These are phyloP conservation scores for Camellia japonica DNA, from an alignment of 148 eudicot species.

Conservation along the genomic window DNA sequence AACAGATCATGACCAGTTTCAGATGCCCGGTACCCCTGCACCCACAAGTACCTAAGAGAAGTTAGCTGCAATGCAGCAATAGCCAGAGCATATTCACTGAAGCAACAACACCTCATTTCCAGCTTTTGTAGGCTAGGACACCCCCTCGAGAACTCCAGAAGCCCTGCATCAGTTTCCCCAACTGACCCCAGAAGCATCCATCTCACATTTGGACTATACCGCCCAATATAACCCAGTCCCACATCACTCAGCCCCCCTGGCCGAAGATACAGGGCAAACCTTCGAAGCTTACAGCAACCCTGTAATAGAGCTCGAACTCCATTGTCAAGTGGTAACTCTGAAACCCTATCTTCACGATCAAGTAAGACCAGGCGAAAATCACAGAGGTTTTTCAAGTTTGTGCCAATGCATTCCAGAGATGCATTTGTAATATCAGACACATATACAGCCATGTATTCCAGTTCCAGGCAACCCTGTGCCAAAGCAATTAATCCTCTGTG, in stretches of 20 bases:
- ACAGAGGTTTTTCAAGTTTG: conserved; percentile 43
- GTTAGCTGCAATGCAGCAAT: conserved; percentile 43
- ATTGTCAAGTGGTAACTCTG: conserved; percentile 79
- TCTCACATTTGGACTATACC: conserved; percentile 57
- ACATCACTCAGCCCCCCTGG: conserved; percentile 68
- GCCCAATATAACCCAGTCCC: conserved; percentile 73
- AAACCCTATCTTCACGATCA: conserved; percentile 48
- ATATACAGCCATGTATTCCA: conserved; percentile 80
- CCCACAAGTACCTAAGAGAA: conserved; percentile 82
- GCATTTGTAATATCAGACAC: conserved; percentile 73
- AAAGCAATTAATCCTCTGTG: conserved; percentile 67
- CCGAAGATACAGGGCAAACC: conserved; percentile 76
- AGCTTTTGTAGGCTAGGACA: conserved; percentile 78
- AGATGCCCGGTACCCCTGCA: conserved; percentile 66
- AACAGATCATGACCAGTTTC: conserved; percentile 43
- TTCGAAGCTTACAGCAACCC: conserved; percentile 60
- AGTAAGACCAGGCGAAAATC: conserved; percentile 84
- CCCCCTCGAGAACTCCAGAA: conserved; percentile 65
- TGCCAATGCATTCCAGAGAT: conserved; percentile 61
- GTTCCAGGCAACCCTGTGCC: conserved; percentile 64
- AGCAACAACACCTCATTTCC: conserved; percentile 77
- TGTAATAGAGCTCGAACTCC: conserved; percentile 68
- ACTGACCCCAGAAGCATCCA: conserved; percentile 85
- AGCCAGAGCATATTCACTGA: conserved; percentile 75
- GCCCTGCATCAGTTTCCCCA: conserved; percentile 76